Evolutionary conservation across 1,284 basidiomycete species (phyloP).

Genomic region (Cryptococcus sp.): DNA sequence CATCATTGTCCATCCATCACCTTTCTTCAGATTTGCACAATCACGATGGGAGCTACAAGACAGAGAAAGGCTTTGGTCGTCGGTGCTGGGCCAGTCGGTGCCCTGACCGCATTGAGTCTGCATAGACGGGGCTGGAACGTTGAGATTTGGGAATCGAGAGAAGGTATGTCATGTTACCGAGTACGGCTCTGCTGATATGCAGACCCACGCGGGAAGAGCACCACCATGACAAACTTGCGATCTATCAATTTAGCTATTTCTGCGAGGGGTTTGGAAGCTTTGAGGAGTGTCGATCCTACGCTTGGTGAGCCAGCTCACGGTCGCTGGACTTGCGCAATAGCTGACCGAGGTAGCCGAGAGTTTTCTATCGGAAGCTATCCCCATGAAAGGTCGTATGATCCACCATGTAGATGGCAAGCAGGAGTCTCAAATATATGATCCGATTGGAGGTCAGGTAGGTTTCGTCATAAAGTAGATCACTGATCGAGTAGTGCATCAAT

Average conservation of each 20-base stretch:
- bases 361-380: conserved; percentile 76
- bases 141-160: conserved; percentile 79
- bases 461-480: background rate
- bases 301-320: conserved; percentile 44
- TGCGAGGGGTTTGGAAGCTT: conserved; percentile 80
- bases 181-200: background rate
- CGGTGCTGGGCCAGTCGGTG: conserved; percentile 93
- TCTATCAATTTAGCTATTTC: conserved; percentile 98
- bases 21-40: no score
- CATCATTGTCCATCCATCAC: no score
- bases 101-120: conserved; percentile 79
- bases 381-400: conserved; percentile 95
- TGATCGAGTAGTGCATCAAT: conserved; percentile 70
- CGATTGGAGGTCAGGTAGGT: conserved; percentile 68
- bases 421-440: conserved; percentile 82
- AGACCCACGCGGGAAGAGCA: conserved; percentile 43
- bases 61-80: conserved; percentile 51
- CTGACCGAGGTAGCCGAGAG: conserved; percentile 54
- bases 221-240: conserved; percentile 51
- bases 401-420: conserved; percentile 67
- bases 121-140: conserved; percentile 86
- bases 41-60: conserved; percentile 1
- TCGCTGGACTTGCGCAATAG: background rate
- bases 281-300: conserved; percentile 71
- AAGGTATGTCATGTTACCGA: conserved; percentile 53